phyloP scores from a whole-genome alignment of 2,329 filamentous ascomycete species.

The Trichoderma guizhouense region DNA sequence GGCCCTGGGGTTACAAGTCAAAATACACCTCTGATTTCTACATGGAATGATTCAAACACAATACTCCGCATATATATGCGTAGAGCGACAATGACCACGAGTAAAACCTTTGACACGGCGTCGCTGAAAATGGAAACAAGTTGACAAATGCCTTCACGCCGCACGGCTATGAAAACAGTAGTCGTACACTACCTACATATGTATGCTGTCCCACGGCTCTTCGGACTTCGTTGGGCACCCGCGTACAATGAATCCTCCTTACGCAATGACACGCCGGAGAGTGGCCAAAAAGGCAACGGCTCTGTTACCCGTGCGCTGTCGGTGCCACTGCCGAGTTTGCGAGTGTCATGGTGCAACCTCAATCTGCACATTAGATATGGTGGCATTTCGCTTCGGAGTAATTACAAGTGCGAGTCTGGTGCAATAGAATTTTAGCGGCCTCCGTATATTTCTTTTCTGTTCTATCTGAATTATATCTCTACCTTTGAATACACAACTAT shows the following conservation, averaged over 20 bases:
- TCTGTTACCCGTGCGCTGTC: background rate
- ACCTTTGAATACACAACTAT: too few species aligned
- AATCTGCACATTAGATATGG: background rate
- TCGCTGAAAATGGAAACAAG: background rate
- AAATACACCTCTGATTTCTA: too few species aligned
- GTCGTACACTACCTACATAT: background rate
- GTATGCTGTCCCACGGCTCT: background rate
- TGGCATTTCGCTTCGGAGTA: background rate
- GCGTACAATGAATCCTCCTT: background rate
- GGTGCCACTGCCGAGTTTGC: background rate
- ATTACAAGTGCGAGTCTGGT: background rate
- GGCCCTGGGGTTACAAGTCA: background rate
- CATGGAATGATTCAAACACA: background rate
- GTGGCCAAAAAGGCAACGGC: background rate
- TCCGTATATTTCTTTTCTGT: background rate
- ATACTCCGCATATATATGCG: too few species aligned
- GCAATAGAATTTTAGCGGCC: background rate
- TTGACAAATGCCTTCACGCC: background rate
- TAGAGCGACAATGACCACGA: background rate
- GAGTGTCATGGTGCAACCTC: background rate
- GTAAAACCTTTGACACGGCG: background rate
- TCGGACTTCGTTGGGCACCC: background rate
- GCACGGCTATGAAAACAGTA: background rate
- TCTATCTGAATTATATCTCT: background rate
- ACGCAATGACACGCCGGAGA: background rate